Conservation (phyloP, 2,329 filamentous ascomycete species). For the Chaetomium globosum region DNA sequence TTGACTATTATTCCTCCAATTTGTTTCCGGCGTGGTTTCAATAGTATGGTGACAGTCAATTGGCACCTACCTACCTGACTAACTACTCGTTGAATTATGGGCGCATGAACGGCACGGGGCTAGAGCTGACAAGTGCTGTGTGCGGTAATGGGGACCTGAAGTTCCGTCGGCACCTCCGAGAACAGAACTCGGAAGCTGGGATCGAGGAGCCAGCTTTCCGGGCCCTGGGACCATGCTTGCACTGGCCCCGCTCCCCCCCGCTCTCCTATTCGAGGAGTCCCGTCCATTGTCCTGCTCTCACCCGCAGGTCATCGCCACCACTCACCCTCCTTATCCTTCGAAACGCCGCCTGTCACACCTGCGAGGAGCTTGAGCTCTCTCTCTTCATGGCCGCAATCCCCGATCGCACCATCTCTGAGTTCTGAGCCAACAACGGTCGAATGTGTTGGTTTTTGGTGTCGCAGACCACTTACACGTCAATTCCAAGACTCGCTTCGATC, state of each 20-base stretch:
- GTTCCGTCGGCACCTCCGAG: slow-evolving; percentile 27
- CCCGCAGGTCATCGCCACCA: slow-evolving; percentile 36
- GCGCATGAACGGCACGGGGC: neutral
- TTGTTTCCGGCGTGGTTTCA: neutral
- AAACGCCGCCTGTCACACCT: slow-evolving; percentile 52
- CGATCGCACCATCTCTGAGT: slow-evolving; percentile 28
- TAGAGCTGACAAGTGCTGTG: neutral
- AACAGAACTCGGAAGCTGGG: slow-evolving; percentile 21
- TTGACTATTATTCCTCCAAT: neutral
- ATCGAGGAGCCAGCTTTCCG: slow-evolving; percentile 23
- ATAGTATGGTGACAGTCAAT: neutral
- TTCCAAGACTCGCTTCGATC: slow-evolving; percentile 28
- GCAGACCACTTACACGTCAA: slow-evolving; percentile 33
- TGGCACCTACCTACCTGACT: neutral
- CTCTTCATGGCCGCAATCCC: slow-evolving; percentile 35
- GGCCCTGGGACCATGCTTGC: slow-evolving; percentile 27
- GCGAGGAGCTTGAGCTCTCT: slow-evolving; percentile 45
- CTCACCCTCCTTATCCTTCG: slow-evolving; percentile 42
- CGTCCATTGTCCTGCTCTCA: slow-evolving; percentile 33
- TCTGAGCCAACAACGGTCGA: slow-evolving; percentile 30
- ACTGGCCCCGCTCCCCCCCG: slow-evolving; percentile 29
- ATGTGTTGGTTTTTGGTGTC: slow-evolving; percentile 38
- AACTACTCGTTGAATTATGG: neutral
- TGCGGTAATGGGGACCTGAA: neutral
- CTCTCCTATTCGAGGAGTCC: slow-evolving; percentile 33